Evolutionary conservation across 2,329 filamentous ascomycete genomes (phyloP), one percentile per base, ranked within the genome.

Genomic region (Karstenula rhodostoma): DNA sequence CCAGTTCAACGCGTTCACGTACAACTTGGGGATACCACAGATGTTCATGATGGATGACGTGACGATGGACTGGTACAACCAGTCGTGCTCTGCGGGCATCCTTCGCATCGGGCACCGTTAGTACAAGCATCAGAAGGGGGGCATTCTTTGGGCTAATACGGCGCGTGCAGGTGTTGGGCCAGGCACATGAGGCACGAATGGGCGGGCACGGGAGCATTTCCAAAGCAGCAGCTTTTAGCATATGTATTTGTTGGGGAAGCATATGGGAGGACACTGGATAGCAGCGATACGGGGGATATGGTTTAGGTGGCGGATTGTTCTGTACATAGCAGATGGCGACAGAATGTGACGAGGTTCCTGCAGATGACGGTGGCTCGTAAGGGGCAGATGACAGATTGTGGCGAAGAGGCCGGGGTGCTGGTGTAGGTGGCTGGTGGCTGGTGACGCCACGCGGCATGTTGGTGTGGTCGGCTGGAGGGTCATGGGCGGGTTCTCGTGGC

Each of bases 31-130:
- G 12, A 72, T 77, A 40, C 78, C 79, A 61, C 70, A 77, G 58
- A 68, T 76, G 29, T 82, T 79, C 66, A 82, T 84, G 73, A 74
- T 84, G 73, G 84, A 85, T 63, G 77, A 82, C 59, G 67, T 85
- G 58, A 64, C 76, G 48, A 68, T 84, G 68, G 78, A 76, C 44
- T 86, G 84, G 84, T 78, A 73, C 58, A 81, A 85, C 73, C 81
- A 81, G 61, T 81, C 74, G 43, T 85, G 83, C 64, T 76, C 73
- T 37, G 83, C 84, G 55, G 83, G 79, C 2, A 70, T 77, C 17
- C 33, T 74, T 60, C 69, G 77, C 47, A 71, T 74, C 40, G 68
- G 73, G 1, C 70, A 73, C 56, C 58, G 70, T 60, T 76, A 73
- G 67, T 66, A 57, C 25, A 46, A 29, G 15, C 32, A 40, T 25